These are phyloP conservation scores for Aquanectria penicillioides DNA, from an alignment of 2,329 filamentous ascomycete species.

Conservation along the genomic window DNA sequence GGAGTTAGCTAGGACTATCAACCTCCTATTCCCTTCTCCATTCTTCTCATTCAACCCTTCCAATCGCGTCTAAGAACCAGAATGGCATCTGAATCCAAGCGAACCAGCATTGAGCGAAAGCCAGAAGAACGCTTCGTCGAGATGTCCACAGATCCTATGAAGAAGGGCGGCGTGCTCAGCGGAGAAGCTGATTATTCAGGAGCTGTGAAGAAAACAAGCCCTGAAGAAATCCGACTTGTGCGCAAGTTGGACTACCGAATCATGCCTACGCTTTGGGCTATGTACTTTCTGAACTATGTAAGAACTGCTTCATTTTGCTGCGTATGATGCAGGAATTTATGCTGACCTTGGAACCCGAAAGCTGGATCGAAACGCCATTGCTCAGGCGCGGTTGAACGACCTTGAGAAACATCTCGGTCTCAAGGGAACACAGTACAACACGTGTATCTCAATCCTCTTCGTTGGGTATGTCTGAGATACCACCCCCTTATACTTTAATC, in stretches of 20 bases:
- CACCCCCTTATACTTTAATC: accelerated
- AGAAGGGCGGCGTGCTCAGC: slow-evolving; percentile 36
- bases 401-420: slow-evolving; percentile 62
- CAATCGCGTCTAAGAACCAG: background rate
- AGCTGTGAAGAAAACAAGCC: slow-evolving; percentile 45
- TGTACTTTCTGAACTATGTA: slow-evolving; percentile 54
- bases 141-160: slow-evolving; percentile 26
- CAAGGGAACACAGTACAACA: slow-evolving; percentile 47
- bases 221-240: slow-evolving; percentile 49
- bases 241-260: slow-evolving; percentile 50
- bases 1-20: background rate
- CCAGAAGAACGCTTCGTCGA: slow-evolving; percentile 39
- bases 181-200: slow-evolving; percentile 47
- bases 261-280: slow-evolving; percentile 48
- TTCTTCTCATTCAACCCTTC: background rate
- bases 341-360: slow-evolving; percentile 7
- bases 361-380: slow-evolving; percentile 66
- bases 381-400: slow-evolving; percentile 64
- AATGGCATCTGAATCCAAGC: slow-evolving; percentile 29
- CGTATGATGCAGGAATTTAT: accelerated
- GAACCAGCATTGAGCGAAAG: slow-evolving; percentile 37
- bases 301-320: background rate
- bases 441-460: slow-evolving; percentile 48
- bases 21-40: background rate
- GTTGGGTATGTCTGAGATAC: slow-evolving; percentile 47